Evolutionary conservation across 108 stramenopile genomes (phyloP).

Genomic region (Asterionellopsis glacialis): DNA sequence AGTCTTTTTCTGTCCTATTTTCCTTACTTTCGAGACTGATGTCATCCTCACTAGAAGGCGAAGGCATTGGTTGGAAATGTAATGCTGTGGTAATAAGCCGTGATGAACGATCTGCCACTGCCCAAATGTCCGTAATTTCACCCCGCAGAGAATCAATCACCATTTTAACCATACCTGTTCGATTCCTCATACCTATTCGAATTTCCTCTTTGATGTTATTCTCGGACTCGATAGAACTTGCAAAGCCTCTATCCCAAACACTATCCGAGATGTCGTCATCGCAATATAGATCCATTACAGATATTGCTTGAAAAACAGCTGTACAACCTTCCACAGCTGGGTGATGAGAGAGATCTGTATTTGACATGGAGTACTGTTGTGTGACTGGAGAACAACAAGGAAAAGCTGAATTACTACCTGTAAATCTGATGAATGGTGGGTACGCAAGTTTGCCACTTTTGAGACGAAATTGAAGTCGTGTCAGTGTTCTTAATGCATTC

Average conservation of each 20-base stretch:
- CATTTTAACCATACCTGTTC: conserved; percentile 27
- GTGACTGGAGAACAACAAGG: background rate
- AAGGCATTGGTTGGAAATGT: conserved; percentile 31
- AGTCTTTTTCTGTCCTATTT: conserved; percentile 5
- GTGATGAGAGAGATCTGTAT: conserved; percentile 11
- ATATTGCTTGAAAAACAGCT: conserved; percentile 23
- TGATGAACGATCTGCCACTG: conserved; percentile 39
- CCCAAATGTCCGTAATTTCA: conserved; percentile 55
- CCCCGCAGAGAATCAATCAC: conserved; percentile 35
- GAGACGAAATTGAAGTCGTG: conserved; percentile 16
- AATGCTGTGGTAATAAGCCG: conserved; percentile 20
- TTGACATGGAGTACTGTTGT: background rate
- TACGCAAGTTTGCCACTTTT: background rate
- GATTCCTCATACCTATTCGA: conserved; percentile 43
- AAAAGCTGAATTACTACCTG: background rate
- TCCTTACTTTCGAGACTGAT: conserved; percentile 5
- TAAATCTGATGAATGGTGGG: background rate
- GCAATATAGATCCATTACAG: conserved; percentile 44
- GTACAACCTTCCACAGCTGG: conserved; percentile 39
- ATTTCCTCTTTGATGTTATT: conserved; percentile 20
- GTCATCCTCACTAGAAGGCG: background rate
- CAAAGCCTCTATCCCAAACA: conserved; percentile 18
- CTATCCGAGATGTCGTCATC: conserved; percentile 22
- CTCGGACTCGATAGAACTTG: background rate
- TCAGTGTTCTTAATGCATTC: conserved; percentile 30